Evolutionary conservation across 768 basidiomycete species (phyloP), one percentile per base, ranked within the genome.

Genomic region (Cystobasidium tubakii): DNA sequence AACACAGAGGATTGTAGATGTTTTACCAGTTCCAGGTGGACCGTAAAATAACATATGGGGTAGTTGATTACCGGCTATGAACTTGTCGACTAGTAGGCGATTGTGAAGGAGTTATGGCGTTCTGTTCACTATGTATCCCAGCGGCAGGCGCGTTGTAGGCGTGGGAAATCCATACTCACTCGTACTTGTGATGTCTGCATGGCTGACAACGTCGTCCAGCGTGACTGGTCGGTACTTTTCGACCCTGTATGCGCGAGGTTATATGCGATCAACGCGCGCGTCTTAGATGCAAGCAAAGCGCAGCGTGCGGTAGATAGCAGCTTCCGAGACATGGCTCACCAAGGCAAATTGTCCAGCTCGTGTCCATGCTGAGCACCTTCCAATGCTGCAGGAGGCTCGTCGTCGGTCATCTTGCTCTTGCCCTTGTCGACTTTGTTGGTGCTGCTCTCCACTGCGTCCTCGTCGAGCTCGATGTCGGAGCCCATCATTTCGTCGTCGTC

Each of bases 1-100:
- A 12, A 99, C 89, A 13, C 96, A 96, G 10, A 98, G 84, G 75
- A 99, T 95, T 0, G 94, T 98, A 0, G 92, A 94, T 4, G 96
- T 99, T 82, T 99, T 99, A 64, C 96, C 96, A 0, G 96, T 99
- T 13, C 95, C 96, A 13, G 96, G 96, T 39, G 96, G 96, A 0
- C 96, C 96, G 79, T 99, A 99, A 82, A 99, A 92, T 66, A 99
- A 84, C 33, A 99, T 84, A 82, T 99, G 96, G 0, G 96, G 96
- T 27, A 99, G 81, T 64, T 94, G 84, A 77, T 94, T 95, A 81
- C 91, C 92, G 77, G 92, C 89, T 75, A 99, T 96, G 81, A 99
- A 98, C 80, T 89, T 89, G 81, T 96, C 92, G 81, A 99, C 95
- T 99, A 27, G 31, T 6, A 54, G 34, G 1, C 44, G 46, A 27